Conservation (phyloP, 2,329 filamentous ascomycete species). For the Ilyonectria destructans region DNA sequence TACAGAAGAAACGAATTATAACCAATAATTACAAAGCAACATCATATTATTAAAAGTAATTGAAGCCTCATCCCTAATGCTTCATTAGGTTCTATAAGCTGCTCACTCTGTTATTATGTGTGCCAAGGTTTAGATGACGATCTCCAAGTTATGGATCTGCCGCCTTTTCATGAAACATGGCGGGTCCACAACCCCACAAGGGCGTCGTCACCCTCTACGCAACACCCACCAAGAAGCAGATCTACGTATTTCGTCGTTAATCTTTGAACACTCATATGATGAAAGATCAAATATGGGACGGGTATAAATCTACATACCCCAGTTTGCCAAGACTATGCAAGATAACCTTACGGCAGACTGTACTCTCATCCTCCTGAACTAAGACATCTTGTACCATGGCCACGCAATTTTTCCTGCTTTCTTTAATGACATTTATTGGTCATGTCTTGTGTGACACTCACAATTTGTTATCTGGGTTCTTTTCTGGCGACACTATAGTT, state of each 20-base stretch:
- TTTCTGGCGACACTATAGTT: slow-evolving; percentile 26
- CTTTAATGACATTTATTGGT: slow-evolving; percentile 18
- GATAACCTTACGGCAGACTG: neutral
- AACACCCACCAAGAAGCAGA: neutral
- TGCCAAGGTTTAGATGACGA: no score
- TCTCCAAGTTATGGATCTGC: no score
- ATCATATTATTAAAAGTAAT: no score
- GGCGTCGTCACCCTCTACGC: slow-evolving; percentile 16
- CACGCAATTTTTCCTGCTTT: slow-evolving; percentile 4
- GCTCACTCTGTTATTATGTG: no score
- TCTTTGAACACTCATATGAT: neutral
- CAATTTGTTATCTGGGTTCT: slow-evolving; percentile 31
- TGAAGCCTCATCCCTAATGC: no score
- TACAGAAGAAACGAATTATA: no score
- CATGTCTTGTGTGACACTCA: slow-evolving; percentile 23
- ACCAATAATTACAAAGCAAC: no score
- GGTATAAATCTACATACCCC: slow-evolving; percentile 11
- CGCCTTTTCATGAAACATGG: no score
- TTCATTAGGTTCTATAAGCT: no score
- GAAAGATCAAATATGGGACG: slow-evolving; percentile 8
- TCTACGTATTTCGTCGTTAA: slow-evolving; percentile 4
- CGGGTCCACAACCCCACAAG: neutral
- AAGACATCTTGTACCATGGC: slow-evolving; percentile 9
- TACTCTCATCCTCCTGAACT: neutral
- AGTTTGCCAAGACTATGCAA: slow-evolving; percentile 4